Base-by-base conservation (phyloP, 257 asterid genomes). In the Solanum acaule region DNA sequence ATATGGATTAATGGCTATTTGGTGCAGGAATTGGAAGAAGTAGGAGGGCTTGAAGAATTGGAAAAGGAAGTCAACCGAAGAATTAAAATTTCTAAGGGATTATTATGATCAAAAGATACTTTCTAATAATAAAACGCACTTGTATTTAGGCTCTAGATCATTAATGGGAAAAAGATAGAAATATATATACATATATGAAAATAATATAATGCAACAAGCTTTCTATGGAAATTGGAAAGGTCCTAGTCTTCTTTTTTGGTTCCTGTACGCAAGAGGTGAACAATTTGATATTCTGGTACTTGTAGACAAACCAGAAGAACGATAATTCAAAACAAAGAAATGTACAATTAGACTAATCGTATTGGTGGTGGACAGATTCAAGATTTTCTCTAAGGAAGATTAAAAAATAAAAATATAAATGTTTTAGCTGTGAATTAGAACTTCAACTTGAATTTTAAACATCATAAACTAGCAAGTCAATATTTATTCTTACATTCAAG, bases 1-100 rank as follows among this genome's bases (percentile, higher is more conserved):
- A 16, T 5, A 7, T 77, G 61, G 40, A 31, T 70, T 70, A 79
- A 42, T 86, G 86, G 59, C 85, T 34, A 78, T 44, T 56, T 79
- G 83, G 88, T 87, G 88, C 93, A 95, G 98, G 99, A 96, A 85
- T 93, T 96, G 76, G 98, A 95, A 90, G 93, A 94, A 86, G 98
- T 94, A 10, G 98, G 99, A 88, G 99, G 98, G 86, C 86, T 93
- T 6, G 91, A 93, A 20, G 98, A 94, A 88, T 78, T 96, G 93
- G 98, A 96, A 33, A 94, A 92, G 88, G 99, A 95, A 90, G 90
- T 94, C 56, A 89, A 88, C 37, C 92, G 96, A 90, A 93, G 98
- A 87, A 92, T 90, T 25, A 93, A 90, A 89, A 18, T 90, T 89
- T 91, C 93, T 40, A 94, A 94, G 89, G 92, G 89, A n/a, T 89